Conservation (phyloP, 805 yeast genomes). For the Cyberlindnera nakhonratchasimensis region DNA sequence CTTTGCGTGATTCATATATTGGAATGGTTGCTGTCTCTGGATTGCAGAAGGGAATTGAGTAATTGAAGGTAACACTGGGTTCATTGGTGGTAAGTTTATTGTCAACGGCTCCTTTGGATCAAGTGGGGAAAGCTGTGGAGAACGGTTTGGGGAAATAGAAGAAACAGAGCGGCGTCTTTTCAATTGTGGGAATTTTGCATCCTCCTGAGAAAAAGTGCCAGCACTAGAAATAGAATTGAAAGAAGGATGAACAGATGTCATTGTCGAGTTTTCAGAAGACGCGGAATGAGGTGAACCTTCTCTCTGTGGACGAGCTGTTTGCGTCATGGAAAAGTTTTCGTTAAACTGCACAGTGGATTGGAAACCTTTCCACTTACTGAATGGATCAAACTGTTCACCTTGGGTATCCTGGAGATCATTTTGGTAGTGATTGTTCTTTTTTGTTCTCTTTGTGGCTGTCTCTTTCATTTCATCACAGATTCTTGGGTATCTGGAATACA, state of each 20-base stretch:
- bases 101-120: constrained; percentile 19
- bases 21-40: constrained; percentile 35
- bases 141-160: constrained; percentile 11
- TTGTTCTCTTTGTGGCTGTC: constrained; percentile 54
- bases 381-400: constrained; percentile 15
- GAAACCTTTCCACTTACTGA: constrained; percentile 27
- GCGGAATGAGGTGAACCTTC: constrained; percentile 12
- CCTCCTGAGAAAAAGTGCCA: constrained; percentile 3
- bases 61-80: constrained; percentile 36
- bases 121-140: constrained; percentile 10
- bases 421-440: constrained; percentile 27
- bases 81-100: constrained; percentile 37
- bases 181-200: constrained; percentile 5
- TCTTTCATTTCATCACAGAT: constrained; percentile 55
- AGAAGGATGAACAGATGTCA: constrained; percentile 1
- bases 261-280: constrained; percentile 3
- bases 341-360: constrained; percentile 12
- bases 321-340: constrained; percentile 2
- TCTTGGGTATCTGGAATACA: constrained; percentile 56
- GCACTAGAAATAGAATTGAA: constrained; percentile 9
- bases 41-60: constrained; percentile 31
- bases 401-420: constrained; percentile 6
- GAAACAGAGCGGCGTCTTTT: constrained; percentile 19
- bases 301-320: neutral
- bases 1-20: constrained; percentile 52